Base-by-base conservation (phyloP, 2,329 filamentous ascomycete species). In the Monilinia fructigena region DNA sequence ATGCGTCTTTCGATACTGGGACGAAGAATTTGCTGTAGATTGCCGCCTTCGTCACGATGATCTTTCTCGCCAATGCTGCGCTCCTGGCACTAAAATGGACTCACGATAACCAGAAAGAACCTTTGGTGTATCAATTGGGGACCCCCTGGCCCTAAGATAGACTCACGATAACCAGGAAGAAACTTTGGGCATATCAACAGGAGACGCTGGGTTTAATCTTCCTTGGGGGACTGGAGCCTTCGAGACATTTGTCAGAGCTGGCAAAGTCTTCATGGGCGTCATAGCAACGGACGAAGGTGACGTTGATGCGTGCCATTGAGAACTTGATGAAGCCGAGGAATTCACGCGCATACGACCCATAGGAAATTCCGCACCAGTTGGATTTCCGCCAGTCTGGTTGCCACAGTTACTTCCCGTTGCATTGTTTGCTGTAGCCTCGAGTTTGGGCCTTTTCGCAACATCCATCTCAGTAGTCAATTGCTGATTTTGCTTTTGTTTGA, bases 401-500 rank as follows among this genome's bases (percentile, higher is more conserved):
- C 64, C 26, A 28, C 67, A 64, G 59, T 63, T 65, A 35, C 73
- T 74, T 20, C 66, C 59, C 4, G 70, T 72, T 23, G 69, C 72
- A 65, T 66, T 75, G 58, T 71, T 74, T 26, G 69, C 47, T n/a
- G 66, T 66, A 35, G 69, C 63, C 54, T 76, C 74, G 11, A 76
- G 67, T 66, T 75, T 76, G 3, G 75, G 74, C 56, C 75, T 68
- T 66, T 76, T 76, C 12, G 68, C 52, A 31, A 66, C 68, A 20
- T 76, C 75, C 42, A 70, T 56, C 14, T 75, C 74, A 40, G 66
- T 64, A 55, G 60, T 71, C 82, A 86, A 83, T 63, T 79, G 78
- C 56, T 84, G 81, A 66, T 80, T 81, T 73, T 93, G 89, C 75
- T 89, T 90, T 58, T 87, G 85, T 74, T 90, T 93, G 79, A 95